A percentile compares a stretch with the other conserved stretches of the same genome.
Evolutionary conservation across 192 early-diverging fungal species (phyloP).

Genomic region (Coemansia aciculifera): DNA sequence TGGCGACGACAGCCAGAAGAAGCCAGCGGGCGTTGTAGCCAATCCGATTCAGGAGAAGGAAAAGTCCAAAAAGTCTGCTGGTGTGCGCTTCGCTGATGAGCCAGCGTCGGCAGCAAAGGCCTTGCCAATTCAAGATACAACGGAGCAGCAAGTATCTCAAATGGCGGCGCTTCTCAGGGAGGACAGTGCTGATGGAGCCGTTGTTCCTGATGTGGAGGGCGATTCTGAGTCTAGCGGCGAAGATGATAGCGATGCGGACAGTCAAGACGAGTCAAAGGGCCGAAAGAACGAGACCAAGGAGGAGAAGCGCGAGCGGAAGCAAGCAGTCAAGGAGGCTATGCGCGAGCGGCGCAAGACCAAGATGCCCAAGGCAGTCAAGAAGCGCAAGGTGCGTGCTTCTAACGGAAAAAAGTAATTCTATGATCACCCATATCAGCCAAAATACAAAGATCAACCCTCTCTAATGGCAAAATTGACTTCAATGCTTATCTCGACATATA

Average conservation of each 20-base stretch:
- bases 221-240: conserved; percentile 8
- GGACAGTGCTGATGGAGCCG: conserved; percentile 22
- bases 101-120: background rate
- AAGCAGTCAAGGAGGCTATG: conserved; percentile 82
- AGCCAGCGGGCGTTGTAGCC: background rate
- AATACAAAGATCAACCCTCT: background rate
- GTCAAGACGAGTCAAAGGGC: conserved; percentile 55
- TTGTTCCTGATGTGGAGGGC: conserved; percentile 12
- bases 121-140: background rate
- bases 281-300: conserved; percentile 88
- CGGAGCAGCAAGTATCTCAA: background rate
- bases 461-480: background rate
- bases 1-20: background rate
- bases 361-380: conserved; percentile 95
- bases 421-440: background rate
- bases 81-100: conserved; percentile 33
- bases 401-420: conserved; percentile 58
- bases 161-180: background rate
- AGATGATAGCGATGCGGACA: conserved; percentile 47
- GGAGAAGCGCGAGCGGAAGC: conserved; percentile 85
- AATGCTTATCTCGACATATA: background rate
- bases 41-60: background rate
- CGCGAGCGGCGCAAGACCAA: conserved; percentile 92
- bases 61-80: conserved; percentile 54
- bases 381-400: conserved; percentile 79